phyloP scores from a whole-genome alignment of 2,329 filamentous ascomycete species.

The Lasiodiplodia hormozganensis region DNA sequence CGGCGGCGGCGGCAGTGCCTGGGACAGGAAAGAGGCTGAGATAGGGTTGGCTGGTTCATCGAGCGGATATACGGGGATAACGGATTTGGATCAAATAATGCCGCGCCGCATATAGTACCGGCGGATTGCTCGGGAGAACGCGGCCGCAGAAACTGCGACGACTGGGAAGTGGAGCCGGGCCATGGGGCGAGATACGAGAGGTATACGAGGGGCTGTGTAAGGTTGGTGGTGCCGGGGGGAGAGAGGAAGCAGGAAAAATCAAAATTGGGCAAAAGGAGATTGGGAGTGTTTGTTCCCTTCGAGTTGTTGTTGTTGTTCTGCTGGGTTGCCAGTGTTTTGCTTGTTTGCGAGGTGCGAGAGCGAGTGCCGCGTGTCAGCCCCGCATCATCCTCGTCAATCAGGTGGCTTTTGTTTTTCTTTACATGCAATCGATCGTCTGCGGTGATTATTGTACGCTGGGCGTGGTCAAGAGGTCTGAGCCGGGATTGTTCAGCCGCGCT shows the following conservation, averaged over 20 bases:
- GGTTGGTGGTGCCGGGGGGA: neutral
- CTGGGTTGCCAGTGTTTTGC: neutral
- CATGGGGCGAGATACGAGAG: neutral
- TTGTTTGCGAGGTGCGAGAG: neutral
- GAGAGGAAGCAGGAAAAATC: neutral
- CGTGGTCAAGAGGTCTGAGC: neutral
- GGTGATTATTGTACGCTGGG: neutral
- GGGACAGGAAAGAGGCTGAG: no score
- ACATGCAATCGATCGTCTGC: neutral
- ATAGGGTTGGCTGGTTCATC: no score
- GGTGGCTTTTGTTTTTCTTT: neutral
- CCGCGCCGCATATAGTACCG: neutral
- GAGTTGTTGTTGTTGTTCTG: neutral
- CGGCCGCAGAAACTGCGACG: neutral
- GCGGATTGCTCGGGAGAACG: neutral
- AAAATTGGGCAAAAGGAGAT: neutral
- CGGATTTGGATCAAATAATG: neutral
- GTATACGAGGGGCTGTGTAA: neutral
- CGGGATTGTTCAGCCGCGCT: conserved; percentile 1
- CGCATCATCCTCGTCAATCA: neutral
- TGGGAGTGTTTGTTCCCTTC: neutral
- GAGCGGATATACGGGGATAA: no score
- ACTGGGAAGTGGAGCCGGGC: neutral
- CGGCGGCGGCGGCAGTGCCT: no score
- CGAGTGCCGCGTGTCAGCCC: neutral